Conservation (phyloP, 2,329 filamentous ascomycete genomes). For the Phialophora macrospora region DNA sequence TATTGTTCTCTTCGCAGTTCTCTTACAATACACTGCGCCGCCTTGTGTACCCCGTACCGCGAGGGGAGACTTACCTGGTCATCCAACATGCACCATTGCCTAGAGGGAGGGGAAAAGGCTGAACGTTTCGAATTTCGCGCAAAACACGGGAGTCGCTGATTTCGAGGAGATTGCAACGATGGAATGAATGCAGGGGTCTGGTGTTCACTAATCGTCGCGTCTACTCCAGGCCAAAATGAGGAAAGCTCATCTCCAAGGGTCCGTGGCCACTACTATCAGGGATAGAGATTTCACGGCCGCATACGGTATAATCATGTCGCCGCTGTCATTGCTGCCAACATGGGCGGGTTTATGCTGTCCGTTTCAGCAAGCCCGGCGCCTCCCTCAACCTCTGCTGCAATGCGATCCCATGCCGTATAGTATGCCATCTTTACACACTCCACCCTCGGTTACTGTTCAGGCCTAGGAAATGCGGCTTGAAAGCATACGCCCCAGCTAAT, state of each 20-base stretch:
- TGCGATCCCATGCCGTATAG: not conserved
- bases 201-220: not conserved
- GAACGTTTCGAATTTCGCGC: not conserved
- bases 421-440: slow-evolving; percentile 3
- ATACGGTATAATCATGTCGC: not conserved
- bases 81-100: too few species aligned
- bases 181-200: not conserved
- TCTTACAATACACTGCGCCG: too few species aligned
- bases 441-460: not conserved
- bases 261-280: not conserved
- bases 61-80: too few species aligned
- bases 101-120: not conserved
- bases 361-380: not conserved
- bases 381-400: not conserved
- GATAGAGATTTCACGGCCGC: not conserved
- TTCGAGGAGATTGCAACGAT: too few species aligned
- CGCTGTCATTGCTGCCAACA: not conserved
- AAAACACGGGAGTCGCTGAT: too few species aligned
- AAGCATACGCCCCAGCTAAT: not conserved
- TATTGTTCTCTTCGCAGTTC: too few species aligned
- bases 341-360: not conserved
- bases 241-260: not conserved
- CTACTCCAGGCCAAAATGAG: not conserved
- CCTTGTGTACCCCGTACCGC: too few species aligned
- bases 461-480: not conserved